Base-by-base conservation (phyloP, 2,329 filamentous ascomycete genomes). In the Pseudogymnoascus destructans region DNA sequence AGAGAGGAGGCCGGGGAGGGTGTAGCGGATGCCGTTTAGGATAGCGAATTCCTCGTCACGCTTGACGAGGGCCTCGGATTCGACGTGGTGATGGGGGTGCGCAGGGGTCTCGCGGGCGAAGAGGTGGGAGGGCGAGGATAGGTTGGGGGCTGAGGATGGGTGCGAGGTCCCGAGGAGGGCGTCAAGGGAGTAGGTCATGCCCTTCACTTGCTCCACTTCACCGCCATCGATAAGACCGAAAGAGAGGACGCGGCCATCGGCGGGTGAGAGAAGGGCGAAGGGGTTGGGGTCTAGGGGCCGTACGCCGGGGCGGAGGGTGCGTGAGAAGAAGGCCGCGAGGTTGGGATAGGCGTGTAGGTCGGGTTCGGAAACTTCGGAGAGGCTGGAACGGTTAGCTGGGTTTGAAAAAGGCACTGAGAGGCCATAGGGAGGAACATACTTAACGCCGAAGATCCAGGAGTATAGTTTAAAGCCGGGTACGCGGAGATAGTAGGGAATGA, bases 131-230 rank as follows among this genome's bases (percentile, higher is more conserved):
- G 77, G 69, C 35, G 60, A 58, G 13, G 62, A 61, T 13, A 64
- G 64, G 35, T 66, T 68, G 13, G 64, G 65, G 4, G 68, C 60
- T 60, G 66, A 63, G 70, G 71, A 63, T 63, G 79, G 79, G 5
- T 77, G 80, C 61, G 77, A 75, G 63, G 80, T 83, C 57, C 93
- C 93, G 1, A 98, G 79, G 1, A 98, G 79, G 6, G 93, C 91
- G 69, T 98, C 93, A 58, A 98, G 80, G 64, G 86, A 95, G 73
- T 98, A 98, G 0, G 93, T 98, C 79, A 98, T 93, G 61, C 93
- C 93, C 73, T 98, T 98, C 63, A 98, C 92, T 73, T 98, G 93
- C 71, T 98, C 93, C 42, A 98, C 95, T 68, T 96, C 89, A 54
- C 92, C 91, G 66, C 91, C 84, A 67, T 95, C 86, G 59, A 98